phyloP scores from a whole-genome alignment of 139 green algal genomes.

The Asterochloris erici region DNA sequence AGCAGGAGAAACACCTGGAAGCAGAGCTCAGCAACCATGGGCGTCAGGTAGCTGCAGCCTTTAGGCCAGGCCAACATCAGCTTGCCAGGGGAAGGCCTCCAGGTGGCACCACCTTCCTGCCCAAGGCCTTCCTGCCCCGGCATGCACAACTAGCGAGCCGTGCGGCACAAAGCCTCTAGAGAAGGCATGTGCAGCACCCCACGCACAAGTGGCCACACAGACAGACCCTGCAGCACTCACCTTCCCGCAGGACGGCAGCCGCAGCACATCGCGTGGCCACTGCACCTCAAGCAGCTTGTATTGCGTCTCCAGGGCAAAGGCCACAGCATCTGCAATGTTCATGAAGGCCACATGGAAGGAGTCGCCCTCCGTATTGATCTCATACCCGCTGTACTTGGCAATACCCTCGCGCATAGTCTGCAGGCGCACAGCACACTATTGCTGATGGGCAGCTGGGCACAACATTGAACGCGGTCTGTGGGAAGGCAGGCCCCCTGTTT shows the following conservation, averaged over 20 bases:
- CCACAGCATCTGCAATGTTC: conserved; percentile 44
- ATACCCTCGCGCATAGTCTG: conserved; percentile 72
- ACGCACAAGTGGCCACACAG: too few relatives aligned
- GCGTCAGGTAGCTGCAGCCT: too few relatives aligned
- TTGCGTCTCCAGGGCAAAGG: conserved; percentile 74
- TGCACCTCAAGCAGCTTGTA: conserved; percentile 65
- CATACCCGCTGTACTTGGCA: conserved; percentile 54
- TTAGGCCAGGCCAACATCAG: too few relatives aligned
- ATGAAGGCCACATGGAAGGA: conserved; percentile 75
- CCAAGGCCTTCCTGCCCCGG: too few relatives aligned
- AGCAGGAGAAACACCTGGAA: too few relatives aligned
- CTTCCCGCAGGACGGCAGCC: conserved; percentile 54
- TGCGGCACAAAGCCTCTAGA: background rate
- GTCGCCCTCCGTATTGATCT: conserved; percentile 79
- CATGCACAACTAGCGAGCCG: conserved; percentile 14
- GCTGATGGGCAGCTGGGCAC: background rate
- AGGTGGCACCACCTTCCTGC: too few relatives aligned
- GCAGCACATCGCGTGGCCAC: conserved; percentile 65
- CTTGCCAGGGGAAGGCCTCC: too few relatives aligned
- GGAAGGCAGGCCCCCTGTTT: too few relatives aligned
- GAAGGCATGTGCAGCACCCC: background rate
- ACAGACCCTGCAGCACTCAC: conserved; percentile 3
- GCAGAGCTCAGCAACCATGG: too few relatives aligned
- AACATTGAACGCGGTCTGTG: background rate
- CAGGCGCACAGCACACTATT: background rate